Percentiles rank a stretch among this genome's conserved stretches.
These are phyloP conservation scores for Nemania sp. DNA, from an alignment of 2,329 filamentous ascomycete species.

Conservation along the genomic window DNA sequence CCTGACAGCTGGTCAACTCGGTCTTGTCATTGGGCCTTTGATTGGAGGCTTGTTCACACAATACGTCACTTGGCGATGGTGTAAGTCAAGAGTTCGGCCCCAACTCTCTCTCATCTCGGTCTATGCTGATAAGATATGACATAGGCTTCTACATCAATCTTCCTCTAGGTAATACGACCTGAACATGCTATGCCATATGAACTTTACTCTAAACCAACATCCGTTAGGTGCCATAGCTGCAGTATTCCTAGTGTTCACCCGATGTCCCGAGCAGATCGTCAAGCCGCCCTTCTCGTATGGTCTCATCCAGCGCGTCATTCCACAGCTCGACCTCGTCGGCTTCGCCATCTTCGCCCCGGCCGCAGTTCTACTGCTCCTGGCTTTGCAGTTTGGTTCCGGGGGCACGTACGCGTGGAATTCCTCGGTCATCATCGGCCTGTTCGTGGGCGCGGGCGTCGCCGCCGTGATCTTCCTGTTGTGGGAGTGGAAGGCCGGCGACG, in stretches of 20 bases:
- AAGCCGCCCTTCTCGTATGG: slow-evolving; percentile 38
- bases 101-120: neutral
- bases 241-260: slow-evolving; percentile 39
- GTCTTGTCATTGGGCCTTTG: slow-evolving; percentile 29
- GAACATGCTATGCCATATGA: neutral
- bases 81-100: slow-evolving; percentile 14
- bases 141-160: slow-evolving; percentile 49
- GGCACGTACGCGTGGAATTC: slow-evolving; percentile 46
- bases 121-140: slow-evolving; percentile 39
- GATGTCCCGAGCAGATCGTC: slow-evolving; percentile 44
- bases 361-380: slow-evolving; percentile 49
- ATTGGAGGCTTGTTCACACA: slow-evolving; percentile 26
- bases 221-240: slow-evolving; percentile 40
- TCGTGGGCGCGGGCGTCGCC: slow-evolving; percentile 43
- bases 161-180: slow-evolving; percentile 40
- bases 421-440: slow-evolving; percentile 46
- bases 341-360: slow-evolving; percentile 50
- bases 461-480: slow-evolving; percentile 46
- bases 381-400: slow-evolving; percentile 51
- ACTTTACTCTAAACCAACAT: neutral
- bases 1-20: slow-evolving; percentile 21
- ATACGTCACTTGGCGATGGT: slow-evolving; percentile 31
- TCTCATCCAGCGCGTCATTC: slow-evolving; percentile 37
- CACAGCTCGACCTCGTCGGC: slow-evolving; percentile 48
- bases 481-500: slow-evolving; percentile 49